These are phyloP conservation scores for Cutaneotrichosporon mucoides DNA, from an alignment of 1,284 basidiomycete species.

Conservation along the genomic window DNA sequence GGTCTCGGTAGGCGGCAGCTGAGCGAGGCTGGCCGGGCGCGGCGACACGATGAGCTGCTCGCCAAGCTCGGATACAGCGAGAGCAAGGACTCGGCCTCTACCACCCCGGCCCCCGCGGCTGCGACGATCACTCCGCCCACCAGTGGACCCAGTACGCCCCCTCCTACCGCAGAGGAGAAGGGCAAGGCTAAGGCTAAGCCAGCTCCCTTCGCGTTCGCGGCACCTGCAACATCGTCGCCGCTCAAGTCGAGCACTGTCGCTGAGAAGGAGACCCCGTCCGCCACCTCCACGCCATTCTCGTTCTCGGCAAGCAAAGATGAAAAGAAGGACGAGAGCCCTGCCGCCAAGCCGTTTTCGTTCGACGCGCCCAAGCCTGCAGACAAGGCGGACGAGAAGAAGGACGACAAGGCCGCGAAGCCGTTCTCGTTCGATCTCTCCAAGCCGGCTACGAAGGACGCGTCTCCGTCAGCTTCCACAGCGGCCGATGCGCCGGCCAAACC, in stretches of 20 bases:
- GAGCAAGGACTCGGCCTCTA: not conserved
- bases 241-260: not conserved
- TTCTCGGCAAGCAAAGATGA: not conserved
- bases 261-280: too few relatives aligned
- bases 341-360: slow-evolving; percentile 8
- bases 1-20: slow-evolving; percentile 8
- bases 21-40: slow-evolving; percentile 11
- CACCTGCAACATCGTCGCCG: not conserved
- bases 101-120: not conserved
- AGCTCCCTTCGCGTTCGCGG: not conserved
- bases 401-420: not conserved
- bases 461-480: not conserved
- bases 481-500: not conserved
- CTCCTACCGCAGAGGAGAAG: not conserved
- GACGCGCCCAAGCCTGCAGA: slow-evolving; percentile 1
- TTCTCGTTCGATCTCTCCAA: slow-evolving; percentile 1
- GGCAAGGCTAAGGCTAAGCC: not conserved
- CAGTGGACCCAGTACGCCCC: not conserved
- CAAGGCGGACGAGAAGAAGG: not conserved
- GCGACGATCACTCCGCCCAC: not conserved
- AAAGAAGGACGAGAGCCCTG: not conserved
- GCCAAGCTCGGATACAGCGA: slow-evolving; percentile 11
- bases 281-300: too few relatives aligned
- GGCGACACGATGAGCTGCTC: slow-evolving; percentile 19
- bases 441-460: not conserved